Percentiles rank a stretch among this genome's conserved stretches.
These are phyloP conservation scores for Xylaria castorea DNA, from an alignment of 495 filamentous ascomycete species.

Conservation along the genomic window DNA sequence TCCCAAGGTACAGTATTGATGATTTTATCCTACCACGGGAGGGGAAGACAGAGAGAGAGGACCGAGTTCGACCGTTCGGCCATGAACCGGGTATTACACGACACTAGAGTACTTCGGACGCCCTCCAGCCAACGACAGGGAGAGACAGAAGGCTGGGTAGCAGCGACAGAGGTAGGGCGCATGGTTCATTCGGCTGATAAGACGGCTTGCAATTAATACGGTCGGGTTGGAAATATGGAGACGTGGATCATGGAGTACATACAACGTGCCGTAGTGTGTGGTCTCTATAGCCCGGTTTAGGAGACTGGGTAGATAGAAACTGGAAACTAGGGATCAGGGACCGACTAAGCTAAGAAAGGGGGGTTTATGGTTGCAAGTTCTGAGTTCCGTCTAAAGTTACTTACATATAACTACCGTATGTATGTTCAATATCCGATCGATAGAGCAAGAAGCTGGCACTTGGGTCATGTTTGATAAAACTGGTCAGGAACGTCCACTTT, in stretches of 20 bases:
- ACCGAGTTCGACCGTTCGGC: slow-evolving; percentile 28
- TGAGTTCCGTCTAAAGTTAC: too few relatives aligned
- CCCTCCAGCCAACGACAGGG: slow-evolving; percentile 16
- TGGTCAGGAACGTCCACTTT: not conserved
- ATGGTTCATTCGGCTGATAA: slow-evolving; percentile 24
- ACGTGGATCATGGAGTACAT: slow-evolving; percentile 2
- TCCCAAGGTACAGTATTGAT: not conserved
- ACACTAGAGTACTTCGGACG: slow-evolving; percentile 9
- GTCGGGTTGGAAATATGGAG: slow-evolving; percentile 16
- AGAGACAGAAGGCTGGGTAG: slow-evolving; percentile 21
- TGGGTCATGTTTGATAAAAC: not conserved
- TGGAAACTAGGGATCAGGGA: slow-evolving; percentile 5
- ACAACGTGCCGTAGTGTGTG: not conserved
- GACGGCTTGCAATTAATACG: slow-evolving; percentile 10
- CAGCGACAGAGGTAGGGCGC: slow-evolving; percentile 21
- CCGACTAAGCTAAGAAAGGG: slow-evolving; percentile 3
- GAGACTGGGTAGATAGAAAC: not conserved
- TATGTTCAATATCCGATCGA: slow-evolving; percentile 4
- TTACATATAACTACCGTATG: not conserved
- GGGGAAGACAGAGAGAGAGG: slow-evolving; percentile 2
- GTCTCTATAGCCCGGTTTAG: slow-evolving; percentile 1
- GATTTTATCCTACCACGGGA: not conserved
- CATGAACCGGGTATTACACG: slow-evolving; percentile 20
- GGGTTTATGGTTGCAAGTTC: too few relatives aligned
- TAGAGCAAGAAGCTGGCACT: not conserved